Base-by-base conservation (phyloP, 306 rosid species). In the Quercus glauca region DNA sequence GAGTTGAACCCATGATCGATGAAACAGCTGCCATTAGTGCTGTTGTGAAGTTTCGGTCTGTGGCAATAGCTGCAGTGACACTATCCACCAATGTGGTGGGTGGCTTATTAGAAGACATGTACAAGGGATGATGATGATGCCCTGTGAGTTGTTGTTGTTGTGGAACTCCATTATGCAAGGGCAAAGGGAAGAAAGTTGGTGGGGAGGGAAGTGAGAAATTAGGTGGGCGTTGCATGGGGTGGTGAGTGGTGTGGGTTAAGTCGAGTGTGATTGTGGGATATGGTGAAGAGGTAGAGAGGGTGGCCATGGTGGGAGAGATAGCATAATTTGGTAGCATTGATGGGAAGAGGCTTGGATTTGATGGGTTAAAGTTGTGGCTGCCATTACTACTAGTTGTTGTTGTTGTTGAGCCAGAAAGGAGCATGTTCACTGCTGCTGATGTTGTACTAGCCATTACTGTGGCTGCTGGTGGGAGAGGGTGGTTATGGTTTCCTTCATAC, bases 341-440 rank as follows among this genome's bases (percentile, higher is more conserved):
- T 41, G 81, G 56, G 57, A 79, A 77, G 49, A 74, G 78, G 56
- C 71, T 35, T 18, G 71, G 12, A 12, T 69, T 69, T 77, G 75
- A 65, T 0, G 17, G 1, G 10, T 73, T 19, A 37, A 19, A 18
- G 52, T 67, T 55, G 64, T 1, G 65, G 8, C 56, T 55, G 43
- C 59, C 59, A 35, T 52, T 55, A 78, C 70, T 82, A 3, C 45
- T 8, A 41, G 45, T 41, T 41, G 45, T 8, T 31, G 35, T 31
- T 29, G 85, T 69, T 79, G 77, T 83, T n/a, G 89, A 81, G 55
- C 89, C 85, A 7, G 85, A 78, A 15, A 86, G 86, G 56, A 84
- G 73, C 86, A 76, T 87, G 67, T 8, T 80, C 11, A 81, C 29
- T 84, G 90, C 90, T 73, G 87, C 78, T 72, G 90, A 83, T 87